A percentile compares a stretch with the other conserved stretches of the same genome.
Evolutionary conservation across 1,284 basidiomycete genomes (phyloP).

Genomic region (Trametes pubescens): DNA sequence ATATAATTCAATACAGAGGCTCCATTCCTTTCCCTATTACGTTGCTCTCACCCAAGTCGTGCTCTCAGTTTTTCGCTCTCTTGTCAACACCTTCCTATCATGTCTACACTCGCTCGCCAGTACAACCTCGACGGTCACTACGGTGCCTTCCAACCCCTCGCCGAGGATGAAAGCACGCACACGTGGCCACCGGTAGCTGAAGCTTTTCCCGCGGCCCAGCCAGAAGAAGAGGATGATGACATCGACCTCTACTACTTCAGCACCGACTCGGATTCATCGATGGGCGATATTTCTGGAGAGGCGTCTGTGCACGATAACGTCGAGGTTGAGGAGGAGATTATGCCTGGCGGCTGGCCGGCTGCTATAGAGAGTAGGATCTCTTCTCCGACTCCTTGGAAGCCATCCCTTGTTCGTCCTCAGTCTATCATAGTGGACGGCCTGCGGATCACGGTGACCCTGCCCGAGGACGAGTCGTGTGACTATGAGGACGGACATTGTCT

Average conservation of each 20-base stretch:
- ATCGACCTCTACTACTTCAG: constrained; percentile 12
- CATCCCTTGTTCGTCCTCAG: not conserved
- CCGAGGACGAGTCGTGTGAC: not conserved
- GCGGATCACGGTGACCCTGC: not conserved
- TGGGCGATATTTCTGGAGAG: not conserved
- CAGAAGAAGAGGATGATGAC: not conserved
- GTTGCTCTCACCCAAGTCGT: not conserved
- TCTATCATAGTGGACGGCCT: not conserved
- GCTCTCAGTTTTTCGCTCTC: not conserved
- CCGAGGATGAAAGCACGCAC: not conserved
- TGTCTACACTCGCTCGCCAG: constrained; percentile 7
- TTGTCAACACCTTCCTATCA: not conserved
- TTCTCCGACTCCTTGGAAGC: not conserved
- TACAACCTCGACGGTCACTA: not conserved
- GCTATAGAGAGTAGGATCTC: not conserved
- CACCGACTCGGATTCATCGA: not conserved
- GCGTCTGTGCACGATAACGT: not conserved
- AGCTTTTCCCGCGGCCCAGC: not conserved
- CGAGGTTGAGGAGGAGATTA: not conserved
- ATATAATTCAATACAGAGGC: not conserved
- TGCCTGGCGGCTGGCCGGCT: constrained; percentile 1
- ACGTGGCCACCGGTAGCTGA: no score
- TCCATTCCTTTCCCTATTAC: not conserved
- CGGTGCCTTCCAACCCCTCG: not conserved
- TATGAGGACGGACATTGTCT: not conserved